phyloP scores from a whole-genome alignment of 306 rosid species.

The Pyrus pyrifolia region DNA sequence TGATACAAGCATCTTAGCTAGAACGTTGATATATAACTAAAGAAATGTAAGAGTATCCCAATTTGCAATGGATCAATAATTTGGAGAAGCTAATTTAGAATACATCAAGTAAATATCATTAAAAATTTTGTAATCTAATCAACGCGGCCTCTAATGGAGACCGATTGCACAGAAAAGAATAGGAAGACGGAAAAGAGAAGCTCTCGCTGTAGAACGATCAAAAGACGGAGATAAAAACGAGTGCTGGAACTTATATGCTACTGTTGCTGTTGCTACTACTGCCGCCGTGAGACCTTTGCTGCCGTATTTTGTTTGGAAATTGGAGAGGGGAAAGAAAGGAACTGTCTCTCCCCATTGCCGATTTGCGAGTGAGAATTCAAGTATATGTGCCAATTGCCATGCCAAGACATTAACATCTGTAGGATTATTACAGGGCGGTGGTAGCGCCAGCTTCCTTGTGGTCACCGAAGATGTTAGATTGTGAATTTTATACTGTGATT shows the following conservation, averaged over 20 bases:
- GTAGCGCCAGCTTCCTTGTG: too few species aligned
- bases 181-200: constrained; percentile 1
- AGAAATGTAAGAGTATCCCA: too few species aligned
- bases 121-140: not conserved
- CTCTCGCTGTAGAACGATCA: constrained; percentile 23
- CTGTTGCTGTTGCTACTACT: constrained; percentile 14
- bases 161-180: not conserved
- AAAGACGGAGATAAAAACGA: constrained; percentile 1
- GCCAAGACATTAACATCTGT: too few species aligned
- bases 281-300: not conserved
- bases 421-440: too few species aligned
- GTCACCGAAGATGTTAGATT: too few species aligned
- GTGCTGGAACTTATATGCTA: not conserved
- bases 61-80: not conserved
- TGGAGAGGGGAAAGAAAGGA: constrained; percentile 5
- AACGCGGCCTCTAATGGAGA: not conserved
- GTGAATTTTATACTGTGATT: too few species aligned
- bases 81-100: not conserved
- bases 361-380: too few species aligned
- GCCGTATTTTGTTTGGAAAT: not conserved
- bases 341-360: constrained; percentile 11
- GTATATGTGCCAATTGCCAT: too few species aligned
- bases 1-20: not conserved
- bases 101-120: not conserved
- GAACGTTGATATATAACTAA: not conserved